Percentiles rank a stretch among this genome's conserved stretches.
phyloP scores from a whole-genome alignment of 345 rosid species.

The Populus tremula region DNA sequence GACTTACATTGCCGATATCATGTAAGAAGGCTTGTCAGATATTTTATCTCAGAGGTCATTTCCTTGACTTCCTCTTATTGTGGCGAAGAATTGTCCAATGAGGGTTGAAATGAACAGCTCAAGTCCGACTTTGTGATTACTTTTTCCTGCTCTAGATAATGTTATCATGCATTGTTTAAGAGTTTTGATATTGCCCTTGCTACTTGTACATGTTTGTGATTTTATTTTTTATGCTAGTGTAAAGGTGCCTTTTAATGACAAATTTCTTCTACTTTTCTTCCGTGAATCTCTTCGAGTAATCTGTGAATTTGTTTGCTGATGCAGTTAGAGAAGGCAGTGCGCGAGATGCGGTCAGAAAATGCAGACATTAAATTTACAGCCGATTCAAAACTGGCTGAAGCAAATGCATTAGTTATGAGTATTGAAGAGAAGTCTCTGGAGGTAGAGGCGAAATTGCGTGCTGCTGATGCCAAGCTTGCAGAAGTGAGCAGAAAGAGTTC shows the following conservation, averaged over 20 bases:
- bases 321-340: constrained; percentile 85
- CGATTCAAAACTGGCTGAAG: constrained; percentile 85
- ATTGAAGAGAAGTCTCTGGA: constrained; percentile 85
- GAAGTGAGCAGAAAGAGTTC: constrained; percentile 87
- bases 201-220: too few species aligned
- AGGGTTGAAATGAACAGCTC: too few species aligned
- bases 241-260: neutral
- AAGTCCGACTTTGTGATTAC: too few species aligned
- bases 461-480: constrained; percentile 90
- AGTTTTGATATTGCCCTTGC: too few species aligned
- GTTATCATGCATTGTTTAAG: too few species aligned
- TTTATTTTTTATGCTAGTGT: neutral
- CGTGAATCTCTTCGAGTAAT: constrained; percentile 4
- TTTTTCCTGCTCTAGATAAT: too few species aligned
- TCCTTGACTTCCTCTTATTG: too few species aligned
- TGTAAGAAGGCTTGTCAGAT: too few species aligned
- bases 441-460: constrained; percentile 70
- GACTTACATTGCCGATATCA: too few species aligned
- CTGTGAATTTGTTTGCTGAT: constrained; percentile 14
- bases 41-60: too few species aligned
- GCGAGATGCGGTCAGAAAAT: constrained; percentile 76
- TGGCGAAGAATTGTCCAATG: too few species aligned
- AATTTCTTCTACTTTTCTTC: neutral
- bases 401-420: constrained; percentile 70
- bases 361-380: constrained; percentile 91